Percentiles rank a stretch among this genome's conserved stretches.
Evolutionary conservation across 1,139 yeast genomes (phyloP).

Genomic region (Hansenula sp.): DNA sequence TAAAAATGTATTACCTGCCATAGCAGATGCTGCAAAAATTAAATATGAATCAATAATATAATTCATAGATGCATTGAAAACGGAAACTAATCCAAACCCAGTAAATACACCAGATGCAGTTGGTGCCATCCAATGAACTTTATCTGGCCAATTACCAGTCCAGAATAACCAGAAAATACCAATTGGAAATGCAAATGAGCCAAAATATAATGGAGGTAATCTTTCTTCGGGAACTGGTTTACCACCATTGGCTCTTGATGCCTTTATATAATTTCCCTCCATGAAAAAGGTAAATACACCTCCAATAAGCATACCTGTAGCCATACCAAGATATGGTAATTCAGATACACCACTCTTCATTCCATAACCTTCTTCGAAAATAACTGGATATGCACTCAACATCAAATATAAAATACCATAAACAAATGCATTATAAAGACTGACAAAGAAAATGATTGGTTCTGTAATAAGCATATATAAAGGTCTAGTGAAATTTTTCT

Average conservation of each 20-base stretch:
- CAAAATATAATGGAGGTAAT: conserved; percentile 67
- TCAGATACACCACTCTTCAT: conserved; percentile 54
- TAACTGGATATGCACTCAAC: conserved; percentile 74
- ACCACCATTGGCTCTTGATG: conserved; percentile 44
- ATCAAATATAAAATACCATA: conserved; percentile 79
- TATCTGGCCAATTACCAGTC: conserved; percentile 69
- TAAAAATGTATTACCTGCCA: conserved; percentile 81
- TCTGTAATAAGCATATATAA: conserved; percentile 62
- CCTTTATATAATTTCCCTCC: conserved; percentile 33
- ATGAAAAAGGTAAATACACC: conserved; percentile 38
- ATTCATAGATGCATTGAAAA: conserved; percentile 73
- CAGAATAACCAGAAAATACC: conserved; percentile 85
- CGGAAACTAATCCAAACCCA: conserved; percentile 71
- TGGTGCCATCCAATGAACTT: conserved; percentile 84
- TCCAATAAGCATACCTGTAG: conserved; percentile 57
- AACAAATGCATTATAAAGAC: conserved; percentile 76
- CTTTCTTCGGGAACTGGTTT: conserved; percentile 79
- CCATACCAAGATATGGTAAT: conserved; percentile 57
- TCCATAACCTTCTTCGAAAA: conserved; percentile 60
- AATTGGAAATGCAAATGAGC: conserved; percentile 63
- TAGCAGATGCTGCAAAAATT: conserved; percentile 80
- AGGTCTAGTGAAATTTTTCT: conserved; percentile 71
- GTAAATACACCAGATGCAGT: conserved; percentile 65
- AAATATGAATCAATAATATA: conserved; percentile 80
- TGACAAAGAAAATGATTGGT: conserved; percentile 65